A percentile compares a stretch with the other conserved stretches of the same genome.
Evolutionary conservation across 495 filamentous ascomycete species (phyloP).

Genomic region (Haplographium delicatum): DNA sequence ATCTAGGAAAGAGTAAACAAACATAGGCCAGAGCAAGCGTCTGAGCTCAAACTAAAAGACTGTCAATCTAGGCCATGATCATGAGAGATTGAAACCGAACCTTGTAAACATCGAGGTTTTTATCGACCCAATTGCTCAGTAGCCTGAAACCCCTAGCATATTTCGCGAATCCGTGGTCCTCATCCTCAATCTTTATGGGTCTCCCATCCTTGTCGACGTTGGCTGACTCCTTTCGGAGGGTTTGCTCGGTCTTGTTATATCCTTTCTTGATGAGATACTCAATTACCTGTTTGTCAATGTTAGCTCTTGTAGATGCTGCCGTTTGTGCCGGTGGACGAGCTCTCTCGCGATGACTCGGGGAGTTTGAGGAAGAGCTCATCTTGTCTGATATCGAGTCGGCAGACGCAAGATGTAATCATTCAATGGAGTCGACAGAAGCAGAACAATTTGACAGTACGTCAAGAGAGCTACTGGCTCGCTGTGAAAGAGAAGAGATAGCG

Average conservation of each 20-base stretch:
- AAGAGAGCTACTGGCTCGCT: no score
- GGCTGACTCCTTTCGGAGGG: slow-evolving; percentile 85
- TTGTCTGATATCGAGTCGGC: no score
- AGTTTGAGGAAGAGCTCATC: no score
- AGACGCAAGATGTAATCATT: no score
- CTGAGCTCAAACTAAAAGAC: slow-evolving; percentile 81
- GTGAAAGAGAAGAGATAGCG: no score
- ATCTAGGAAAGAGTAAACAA: slow-evolving; percentile 86
- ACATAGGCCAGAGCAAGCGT: slow-evolving; percentile 84
- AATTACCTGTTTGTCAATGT: slow-evolving; percentile 58
- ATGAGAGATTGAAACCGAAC: no score
- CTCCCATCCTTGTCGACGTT: slow-evolving; percentile 71
- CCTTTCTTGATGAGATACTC: slow-evolving; percentile 96
- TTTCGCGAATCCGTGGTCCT: slow-evolving; percentile 68
- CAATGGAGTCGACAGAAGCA: no score
- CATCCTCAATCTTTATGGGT: slow-evolving; percentile 53
- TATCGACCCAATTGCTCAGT: slow-evolving; percentile 76
- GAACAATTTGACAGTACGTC: no score
- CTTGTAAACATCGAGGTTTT: slow-evolving; percentile 90
- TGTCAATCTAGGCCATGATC: no score
- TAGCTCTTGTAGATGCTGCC: neutral
- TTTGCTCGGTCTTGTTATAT: slow-evolving; percentile 87
- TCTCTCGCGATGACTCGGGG: no score
- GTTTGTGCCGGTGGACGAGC: no score
- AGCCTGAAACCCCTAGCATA: slow-evolving; percentile 69